Evolutionary conservation across 345 rosid species (phyloP), one percentile per base, ranked within the genome.

Genomic region (Laguncularia racemosa): DNA sequence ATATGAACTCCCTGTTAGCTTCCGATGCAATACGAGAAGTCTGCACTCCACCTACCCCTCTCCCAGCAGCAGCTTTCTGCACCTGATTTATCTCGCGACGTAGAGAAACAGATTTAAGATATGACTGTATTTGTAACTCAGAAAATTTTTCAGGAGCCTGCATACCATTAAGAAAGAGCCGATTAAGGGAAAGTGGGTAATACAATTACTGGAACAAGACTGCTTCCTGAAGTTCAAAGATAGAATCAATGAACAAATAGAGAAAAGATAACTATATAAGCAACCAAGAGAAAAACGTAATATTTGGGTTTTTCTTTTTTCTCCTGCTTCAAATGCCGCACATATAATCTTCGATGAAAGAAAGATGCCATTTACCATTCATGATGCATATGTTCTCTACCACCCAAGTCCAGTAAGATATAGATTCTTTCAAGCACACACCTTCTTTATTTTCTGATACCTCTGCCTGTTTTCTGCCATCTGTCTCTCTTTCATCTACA

Each of bases 371-470:
- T 33, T 33, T 33, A 33, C 7, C 11, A 33, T 33, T 33, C 7
- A 33, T 7, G 6, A 33, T 0, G 40, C 40, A 33, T 33, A 33
- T 33, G 40, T 9, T 33, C 9, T 33, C 40, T 7, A 9, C 9
- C 40, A 33, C 40, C 40, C 40, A 33, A 33, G 9, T 33, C 40
- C 40, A 14, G 43, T 19, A 58, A 47, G 16, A 58, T 21, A 28
- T 45, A 4, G 14, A 50, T 56, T 16, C 49, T 38, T 55, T 59
- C 20, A 40, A 58, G 15, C 50, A 69, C 75, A 48, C 56, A 93
- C 99, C 97, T 93, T 89, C 76, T 89, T 89, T 50, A 93, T 91
- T 85, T 82, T 82, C 65, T 93, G 97, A 80, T 93, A 93, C 68
- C 78, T 81, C 68, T 93, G 96, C 65, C 96, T 76, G 75, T 93